Conservation (phyloP, 2,329 filamentous ascomycete species). For the Clonostachys chloroleuca region DNA sequence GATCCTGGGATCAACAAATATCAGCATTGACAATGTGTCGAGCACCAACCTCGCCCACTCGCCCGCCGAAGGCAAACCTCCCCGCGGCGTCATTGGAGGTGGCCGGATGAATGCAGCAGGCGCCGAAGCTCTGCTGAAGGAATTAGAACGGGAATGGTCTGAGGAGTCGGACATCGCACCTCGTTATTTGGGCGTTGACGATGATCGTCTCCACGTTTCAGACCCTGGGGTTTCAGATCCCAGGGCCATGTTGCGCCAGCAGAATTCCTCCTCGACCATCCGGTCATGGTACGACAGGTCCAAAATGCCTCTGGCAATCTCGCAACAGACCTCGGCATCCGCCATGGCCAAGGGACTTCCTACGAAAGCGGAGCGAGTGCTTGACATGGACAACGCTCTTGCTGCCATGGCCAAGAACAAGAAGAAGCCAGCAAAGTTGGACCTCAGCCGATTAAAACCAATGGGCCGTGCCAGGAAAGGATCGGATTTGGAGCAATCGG, state of each 20-base stretch:
- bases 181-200: slow-evolving; percentile 12
- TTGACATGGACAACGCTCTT: slow-evolving; percentile 35
- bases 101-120: background rate
- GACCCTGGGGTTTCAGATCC: slow-evolving; percentile 25
- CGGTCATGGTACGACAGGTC: slow-evolving; percentile 52
- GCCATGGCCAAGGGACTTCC: slow-evolving; percentile 54
- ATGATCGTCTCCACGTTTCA: slow-evolving; percentile 9
- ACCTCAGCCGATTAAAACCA: slow-evolving; percentile 38
- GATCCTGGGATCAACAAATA: slow-evolving; percentile 39
- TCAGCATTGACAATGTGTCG: slow-evolving; percentile 36
- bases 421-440: slow-evolving; percentile 43
- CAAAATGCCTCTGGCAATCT: slow-evolving; percentile 50
- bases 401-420: slow-evolving; percentile 13
- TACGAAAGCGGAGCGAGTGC: slow-evolving; percentile 36
- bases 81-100: slow-evolving; percentile 9
- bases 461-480: slow-evolving; percentile 19
- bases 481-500: slow-evolving; percentile 19
- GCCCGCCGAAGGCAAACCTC: slow-evolving; percentile 32
- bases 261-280: slow-evolving; percentile 50
- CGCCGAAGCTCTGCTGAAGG: no score
- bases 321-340: slow-evolving; percentile 54
- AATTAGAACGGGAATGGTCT: slow-evolving; percentile 24
- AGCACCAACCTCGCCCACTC: slow-evolving; percentile 38
- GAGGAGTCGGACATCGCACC: slow-evolving; percentile 43
- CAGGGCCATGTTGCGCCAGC: slow-evolving; percentile 37